Evolutionary conservation across 1,284 basidiomycete genomes (phyloP).

Genomic region (Thelephora terrestris): DNA sequence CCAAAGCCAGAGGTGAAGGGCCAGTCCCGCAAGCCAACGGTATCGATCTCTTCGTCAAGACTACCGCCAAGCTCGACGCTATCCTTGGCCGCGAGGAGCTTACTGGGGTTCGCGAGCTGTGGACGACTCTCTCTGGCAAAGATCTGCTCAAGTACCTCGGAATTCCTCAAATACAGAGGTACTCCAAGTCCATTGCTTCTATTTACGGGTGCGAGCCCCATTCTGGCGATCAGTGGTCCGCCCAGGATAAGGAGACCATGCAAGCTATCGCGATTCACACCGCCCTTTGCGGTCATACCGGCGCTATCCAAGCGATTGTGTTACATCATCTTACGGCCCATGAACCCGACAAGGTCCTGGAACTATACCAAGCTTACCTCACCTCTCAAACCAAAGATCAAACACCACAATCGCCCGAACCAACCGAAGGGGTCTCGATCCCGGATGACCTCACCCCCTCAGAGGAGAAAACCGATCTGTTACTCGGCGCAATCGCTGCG

Average conservation of each 20-base stretch:
- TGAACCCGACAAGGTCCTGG: conserved; percentile 32
- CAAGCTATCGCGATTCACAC: conserved; percentile 41
- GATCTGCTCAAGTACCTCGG: conserved; percentile 34
- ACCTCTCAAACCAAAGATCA: neutral
- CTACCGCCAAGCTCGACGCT: conserved; percentile 8
- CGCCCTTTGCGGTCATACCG: conserved; percentile 29
- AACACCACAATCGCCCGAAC: neutral
- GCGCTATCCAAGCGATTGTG: conserved; percentile 43
- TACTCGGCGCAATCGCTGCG: conserved; percentile 47
- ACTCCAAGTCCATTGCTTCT: conserved; percentile 27
- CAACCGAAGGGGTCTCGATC: neutral
- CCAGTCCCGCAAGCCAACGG: neutral
- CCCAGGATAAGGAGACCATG: conserved; percentile 21
- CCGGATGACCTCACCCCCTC: neutral
- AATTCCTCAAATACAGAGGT: conserved; percentile 27
- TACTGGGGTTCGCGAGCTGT: conserved; percentile 24
- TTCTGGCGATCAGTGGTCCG: conserved; percentile 15
- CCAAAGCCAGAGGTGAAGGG: neutral
- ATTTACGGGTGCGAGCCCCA: conserved; percentile 16
- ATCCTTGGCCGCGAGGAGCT: conserved; percentile 12
- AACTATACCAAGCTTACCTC: conserved; percentile 36
- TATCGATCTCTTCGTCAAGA: conserved; percentile 11
- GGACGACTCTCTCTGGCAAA: conserved; percentile 34
- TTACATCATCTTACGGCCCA: conserved; percentile 30
- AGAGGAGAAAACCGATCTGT: conserved; percentile 22